Evolutionary conservation across 108 stramenopile genomes (phyloP).

Genomic region (Craspedostauros australis): DNA sequence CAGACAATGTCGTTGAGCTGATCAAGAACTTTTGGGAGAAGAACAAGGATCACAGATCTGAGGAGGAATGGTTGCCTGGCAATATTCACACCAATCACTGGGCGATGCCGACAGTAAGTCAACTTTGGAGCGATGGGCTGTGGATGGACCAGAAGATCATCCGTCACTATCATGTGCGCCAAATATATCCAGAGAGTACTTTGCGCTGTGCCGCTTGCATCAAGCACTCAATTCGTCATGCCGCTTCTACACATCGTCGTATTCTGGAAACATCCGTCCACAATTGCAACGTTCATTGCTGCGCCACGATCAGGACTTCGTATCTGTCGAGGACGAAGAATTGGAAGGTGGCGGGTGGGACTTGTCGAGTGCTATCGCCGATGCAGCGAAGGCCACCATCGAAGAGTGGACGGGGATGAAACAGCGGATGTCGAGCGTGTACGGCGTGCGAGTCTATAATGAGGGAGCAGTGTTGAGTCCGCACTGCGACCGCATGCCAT

Average conservation of each 20-base stretch:
- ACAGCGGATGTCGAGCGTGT: conserved; percentile 47
- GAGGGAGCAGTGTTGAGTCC: conserved; percentile 51
- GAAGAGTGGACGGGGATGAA: conserved; percentile 67
- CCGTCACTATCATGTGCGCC: no score
- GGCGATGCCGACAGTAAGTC: conserved; percentile 14
- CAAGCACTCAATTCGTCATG: no score
- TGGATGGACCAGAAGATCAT: no score
- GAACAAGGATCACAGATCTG: conserved; percentile 7
- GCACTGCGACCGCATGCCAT: conserved; percentile 73
- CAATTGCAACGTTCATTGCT: no score
- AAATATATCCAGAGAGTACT: no score
- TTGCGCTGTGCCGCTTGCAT: no score
- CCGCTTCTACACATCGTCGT: no score
- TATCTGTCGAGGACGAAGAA: conserved; percentile 32
- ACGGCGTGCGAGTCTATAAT: conserved; percentile 62
- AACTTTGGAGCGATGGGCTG: no score
- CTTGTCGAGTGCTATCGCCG: conserved; percentile 34
- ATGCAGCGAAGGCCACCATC: conserved; percentile 29
- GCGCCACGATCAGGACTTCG: no score
- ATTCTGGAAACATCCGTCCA: no score
- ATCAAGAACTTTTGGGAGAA: conserved; percentile 38
- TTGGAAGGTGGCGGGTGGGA: conserved; percentile 30
- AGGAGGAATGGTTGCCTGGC: not conserved
- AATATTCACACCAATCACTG: conserved; percentile 37
- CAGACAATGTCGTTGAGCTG: conserved; percentile 9